Evolutionary conservation across 805 yeast species (phyloP).

Genomic region (Kregervanrija fluxuum): DNA sequence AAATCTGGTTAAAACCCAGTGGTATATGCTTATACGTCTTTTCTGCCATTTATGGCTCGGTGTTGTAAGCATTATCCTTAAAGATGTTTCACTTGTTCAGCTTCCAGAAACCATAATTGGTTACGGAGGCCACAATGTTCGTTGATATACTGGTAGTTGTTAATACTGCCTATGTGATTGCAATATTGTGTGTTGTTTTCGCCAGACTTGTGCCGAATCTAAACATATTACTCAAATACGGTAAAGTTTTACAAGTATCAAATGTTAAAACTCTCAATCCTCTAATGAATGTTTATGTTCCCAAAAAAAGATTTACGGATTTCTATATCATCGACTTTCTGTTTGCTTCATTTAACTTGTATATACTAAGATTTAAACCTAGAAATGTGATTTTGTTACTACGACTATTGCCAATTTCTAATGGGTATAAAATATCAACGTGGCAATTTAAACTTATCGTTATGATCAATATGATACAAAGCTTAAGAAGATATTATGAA

Average conservation of each 20-base stretch:
- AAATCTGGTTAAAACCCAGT: too few relatives aligned
- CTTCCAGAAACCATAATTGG: too few relatives aligned
- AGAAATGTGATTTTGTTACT: too few relatives aligned
- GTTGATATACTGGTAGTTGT: too few relatives aligned
- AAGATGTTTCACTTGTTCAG: too few relatives aligned
- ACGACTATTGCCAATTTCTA: too few relatives aligned
- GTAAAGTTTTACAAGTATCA: slow-evolving; percentile 8
- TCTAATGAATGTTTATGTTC: slow-evolving; percentile 35
- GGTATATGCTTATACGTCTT: too few relatives aligned
- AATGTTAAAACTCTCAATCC: background rate
- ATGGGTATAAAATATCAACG: background rate
- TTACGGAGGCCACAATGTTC: too few relatives aligned
- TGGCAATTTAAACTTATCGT: slow-evolving; percentile 5
- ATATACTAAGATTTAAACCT: background rate
- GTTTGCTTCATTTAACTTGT: slow-evolving; percentile 20
- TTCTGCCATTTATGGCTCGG: too few relatives aligned
- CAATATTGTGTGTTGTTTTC: slow-evolving; percentile 5
- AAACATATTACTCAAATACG: slow-evolving; percentile 10
- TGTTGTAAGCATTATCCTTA: too few relatives aligned
- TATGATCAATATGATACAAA: slow-evolving; percentile 37
- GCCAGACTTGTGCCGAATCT: slow-evolving; percentile 7
- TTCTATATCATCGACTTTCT: slow-evolving; percentile 45
- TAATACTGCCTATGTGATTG: background rate
- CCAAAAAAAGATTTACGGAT: slow-evolving; percentile 57
- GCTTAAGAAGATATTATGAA: slow-evolving; percentile 49